These are phyloP conservation scores for Gastrodia elata DNA, from an alignment of 106 monocot genomes.

Conservation along the genomic window DNA sequence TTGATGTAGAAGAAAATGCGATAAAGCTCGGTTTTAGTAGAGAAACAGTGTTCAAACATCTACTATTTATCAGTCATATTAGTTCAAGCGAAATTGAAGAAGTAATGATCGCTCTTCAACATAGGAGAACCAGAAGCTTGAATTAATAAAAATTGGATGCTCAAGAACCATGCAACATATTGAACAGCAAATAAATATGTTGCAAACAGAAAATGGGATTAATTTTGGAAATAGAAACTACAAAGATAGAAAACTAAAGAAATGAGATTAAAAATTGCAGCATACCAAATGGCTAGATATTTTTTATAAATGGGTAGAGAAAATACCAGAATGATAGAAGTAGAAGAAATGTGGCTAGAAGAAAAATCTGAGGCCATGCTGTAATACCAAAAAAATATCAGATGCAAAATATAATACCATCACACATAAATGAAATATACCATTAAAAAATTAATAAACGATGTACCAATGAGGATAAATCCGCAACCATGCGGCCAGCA, in stretches of 20 bases:
- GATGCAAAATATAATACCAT: neutral
- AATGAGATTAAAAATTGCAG: neutral
- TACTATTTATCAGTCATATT: no score
- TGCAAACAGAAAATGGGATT: neutral
- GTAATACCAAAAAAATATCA: conserved; percentile 17
- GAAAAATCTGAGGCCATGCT: conserved; percentile 88
- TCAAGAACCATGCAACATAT: neutral
- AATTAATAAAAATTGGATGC: neutral
- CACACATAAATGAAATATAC: neutral
- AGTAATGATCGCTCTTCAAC: neutral
- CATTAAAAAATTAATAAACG: neutral
- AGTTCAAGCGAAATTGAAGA: neutral
- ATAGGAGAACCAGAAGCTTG: neutral
- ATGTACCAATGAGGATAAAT: conserved; percentile 89
- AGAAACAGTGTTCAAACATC: no score
- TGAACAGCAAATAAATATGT: neutral
- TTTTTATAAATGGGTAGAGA: neutral
- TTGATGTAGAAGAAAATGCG: no score
- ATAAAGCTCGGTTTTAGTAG: no score
- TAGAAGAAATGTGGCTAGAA: conserved; percentile 85
- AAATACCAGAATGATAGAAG: conserved; percentile 89
- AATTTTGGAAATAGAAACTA: neutral
- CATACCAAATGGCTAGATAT: neutral
- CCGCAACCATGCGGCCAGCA: conserved; percentile 89
- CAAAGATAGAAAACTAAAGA: neutral